Conservation (phyloP, 805 yeast species). For the Kregervanrija fluxuum region DNA sequence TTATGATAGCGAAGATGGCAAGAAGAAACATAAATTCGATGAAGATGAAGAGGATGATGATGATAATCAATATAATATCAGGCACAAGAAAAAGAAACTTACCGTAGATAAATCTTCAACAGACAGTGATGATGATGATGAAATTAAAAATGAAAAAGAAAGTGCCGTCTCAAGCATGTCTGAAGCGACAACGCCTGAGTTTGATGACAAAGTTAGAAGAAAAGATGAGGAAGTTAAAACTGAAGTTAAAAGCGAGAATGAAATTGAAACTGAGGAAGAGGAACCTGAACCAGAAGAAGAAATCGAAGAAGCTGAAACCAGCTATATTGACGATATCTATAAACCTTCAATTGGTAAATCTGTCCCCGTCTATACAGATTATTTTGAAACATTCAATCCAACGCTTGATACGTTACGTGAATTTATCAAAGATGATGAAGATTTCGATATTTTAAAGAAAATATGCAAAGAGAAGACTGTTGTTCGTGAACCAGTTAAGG, state of each 20-base stretch:
- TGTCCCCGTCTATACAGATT: conserved; percentile 44
- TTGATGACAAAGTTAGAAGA: conserved; percentile 2
- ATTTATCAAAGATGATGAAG: conserved; percentile 69
- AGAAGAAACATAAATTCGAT: neutral
- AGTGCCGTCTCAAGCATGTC: too few species aligned
- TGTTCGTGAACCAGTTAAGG: conserved; percentile 17
- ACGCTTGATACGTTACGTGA: conserved; percentile 46
- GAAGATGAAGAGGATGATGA: neutral
- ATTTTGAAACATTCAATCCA: conserved; percentile 30
- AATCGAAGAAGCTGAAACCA: conserved; percentile 9
- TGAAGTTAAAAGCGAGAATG: conserved; percentile 19
- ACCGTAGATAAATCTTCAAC: neutral
- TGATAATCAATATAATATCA: neutral
- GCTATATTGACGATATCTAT: conserved; percentile 29
- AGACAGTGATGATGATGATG: neutral
- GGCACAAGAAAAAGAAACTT: neutral
- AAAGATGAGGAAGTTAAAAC: conserved; percentile 17
- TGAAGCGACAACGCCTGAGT: neutral
- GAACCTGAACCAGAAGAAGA: conserved; percentile 19
- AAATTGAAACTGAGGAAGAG: conserved; percentile 23
- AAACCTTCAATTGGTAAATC: conserved; percentile 49
- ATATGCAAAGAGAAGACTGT: conserved; percentile 28
- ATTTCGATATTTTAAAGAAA: conserved; percentile 44
- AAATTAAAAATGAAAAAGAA: neutral
- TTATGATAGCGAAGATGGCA: conserved; percentile 14